Evolutionary conservation across 352 stramenopile species (phyloP).

Genomic region (Blastocystis hominis): DNA sequence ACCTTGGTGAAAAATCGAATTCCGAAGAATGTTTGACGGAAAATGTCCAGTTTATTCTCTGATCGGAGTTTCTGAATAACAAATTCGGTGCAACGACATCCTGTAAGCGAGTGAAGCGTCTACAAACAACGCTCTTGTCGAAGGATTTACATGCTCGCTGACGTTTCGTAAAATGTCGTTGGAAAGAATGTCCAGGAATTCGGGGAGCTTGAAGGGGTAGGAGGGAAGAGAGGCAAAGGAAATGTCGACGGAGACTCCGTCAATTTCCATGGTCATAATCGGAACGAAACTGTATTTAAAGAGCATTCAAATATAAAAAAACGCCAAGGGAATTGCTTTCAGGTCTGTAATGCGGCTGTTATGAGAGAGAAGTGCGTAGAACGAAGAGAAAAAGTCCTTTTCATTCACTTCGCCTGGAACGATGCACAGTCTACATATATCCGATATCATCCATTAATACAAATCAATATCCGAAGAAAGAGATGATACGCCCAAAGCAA

Average conservation of each 20-base stretch:
- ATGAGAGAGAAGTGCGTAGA: background rate
- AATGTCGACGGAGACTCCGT: slow-evolving; percentile 24
- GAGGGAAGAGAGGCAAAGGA: background rate
- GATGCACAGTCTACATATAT: background rate
- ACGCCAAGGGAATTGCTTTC: slow-evolving; percentile 2
- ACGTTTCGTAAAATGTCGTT: background rate
- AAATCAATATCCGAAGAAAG: slow-evolving; percentile 36
- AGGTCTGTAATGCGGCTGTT: background rate
- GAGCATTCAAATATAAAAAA: background rate
- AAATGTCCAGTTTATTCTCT: background rate
- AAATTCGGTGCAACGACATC: background rate
- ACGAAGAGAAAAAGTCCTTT: slow-evolving; percentile 3
- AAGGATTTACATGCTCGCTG: background rate
- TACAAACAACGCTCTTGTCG: background rate
- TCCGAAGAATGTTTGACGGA: background rate
- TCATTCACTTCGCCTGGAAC: slow-evolving; percentile 17
- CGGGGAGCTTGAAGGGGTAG: background rate
- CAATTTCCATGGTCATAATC: slow-evolving; percentile 14
- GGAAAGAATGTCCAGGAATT: background rate
- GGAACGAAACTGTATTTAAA: slow-evolving; percentile 25
- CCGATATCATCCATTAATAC: background rate
- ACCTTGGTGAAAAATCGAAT: slow-evolving; percentile 14
- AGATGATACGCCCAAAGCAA: slow-evolving; percentile 13
- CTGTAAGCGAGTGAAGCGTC: background rate
- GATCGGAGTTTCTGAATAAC: background rate